phyloP scores from a whole-genome alignment of 2,329 filamentous ascomycete species.

The Emericellopsis atlantica region DNA sequence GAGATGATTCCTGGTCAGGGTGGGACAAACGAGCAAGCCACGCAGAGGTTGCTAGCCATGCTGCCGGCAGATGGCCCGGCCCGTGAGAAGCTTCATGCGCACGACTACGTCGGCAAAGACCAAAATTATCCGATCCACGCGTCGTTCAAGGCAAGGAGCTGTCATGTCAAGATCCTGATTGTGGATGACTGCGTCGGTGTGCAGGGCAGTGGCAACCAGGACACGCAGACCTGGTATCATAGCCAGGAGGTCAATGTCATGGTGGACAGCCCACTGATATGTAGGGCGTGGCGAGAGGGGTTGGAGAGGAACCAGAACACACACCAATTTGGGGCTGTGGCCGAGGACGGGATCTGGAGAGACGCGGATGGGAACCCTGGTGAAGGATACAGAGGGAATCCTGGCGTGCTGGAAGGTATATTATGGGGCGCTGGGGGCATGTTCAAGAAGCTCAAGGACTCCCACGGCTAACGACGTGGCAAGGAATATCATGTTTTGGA shows the following conservation, averaged over 20 bases:
- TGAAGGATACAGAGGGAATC: conserved; percentile 5
- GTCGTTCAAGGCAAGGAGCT: conserved; percentile 50
- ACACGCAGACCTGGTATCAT: conserved; percentile 71
- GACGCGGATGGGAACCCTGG: conserved; percentile 28
- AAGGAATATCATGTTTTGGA: too few relatives aligned
- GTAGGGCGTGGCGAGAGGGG: conserved; percentile 47
- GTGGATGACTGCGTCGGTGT: conserved; percentile 57
- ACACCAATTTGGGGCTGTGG: conserved; percentile 41
- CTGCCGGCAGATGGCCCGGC: conserved; percentile 31
- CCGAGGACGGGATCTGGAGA: conserved; percentile 49
- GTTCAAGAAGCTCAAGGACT: conserved; percentile 3
- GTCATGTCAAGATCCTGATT: conserved; percentile 69
- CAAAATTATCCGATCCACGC: conserved; percentile 56
- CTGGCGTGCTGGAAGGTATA: conserved; percentile 4
- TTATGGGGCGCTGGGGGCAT: conserved; percentile 6
- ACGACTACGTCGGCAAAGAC: conserved; percentile 64
- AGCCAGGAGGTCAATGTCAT: conserved; percentile 68
- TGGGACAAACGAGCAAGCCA: conserved; percentile 62
- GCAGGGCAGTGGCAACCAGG: conserved; percentile 66
- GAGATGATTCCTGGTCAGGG: conserved; percentile 66
- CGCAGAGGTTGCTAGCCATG: conserved; percentile 41
- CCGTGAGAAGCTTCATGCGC: conserved; percentile 26
- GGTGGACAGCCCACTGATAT: conserved; percentile 52
- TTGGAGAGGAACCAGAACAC: conserved; percentile 58
- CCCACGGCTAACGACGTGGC: background rate